Percentiles rank a stretch among this genome's conserved stretches.
Conservation (phyloP, 371 early-diverging fungal species). For the Syncephalastrum racemosum region DNA sequence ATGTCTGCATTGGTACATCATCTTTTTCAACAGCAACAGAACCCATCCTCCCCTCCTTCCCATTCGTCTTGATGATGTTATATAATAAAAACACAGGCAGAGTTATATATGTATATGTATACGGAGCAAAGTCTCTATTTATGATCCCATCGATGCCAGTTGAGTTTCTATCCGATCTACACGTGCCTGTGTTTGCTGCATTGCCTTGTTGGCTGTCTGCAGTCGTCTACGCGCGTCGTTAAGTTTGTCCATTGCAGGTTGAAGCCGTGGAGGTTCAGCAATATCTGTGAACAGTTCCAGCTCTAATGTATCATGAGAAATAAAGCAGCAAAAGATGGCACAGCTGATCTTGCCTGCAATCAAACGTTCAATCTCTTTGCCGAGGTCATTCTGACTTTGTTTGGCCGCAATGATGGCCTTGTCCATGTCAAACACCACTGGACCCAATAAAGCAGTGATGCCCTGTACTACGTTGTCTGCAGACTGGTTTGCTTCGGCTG, state of each 20-base stretch:
- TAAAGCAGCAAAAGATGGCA: neutral
- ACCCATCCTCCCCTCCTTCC: no score
- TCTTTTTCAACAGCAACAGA: no score
- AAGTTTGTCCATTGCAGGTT: constrained; percentile 50
- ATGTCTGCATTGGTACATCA: constrained; percentile 2
- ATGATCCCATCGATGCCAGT: neutral
- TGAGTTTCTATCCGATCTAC: constrained; percentile 43
- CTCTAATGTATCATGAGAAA: constrained; percentile 20
- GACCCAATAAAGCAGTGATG: constrained; percentile 44
- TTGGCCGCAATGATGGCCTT: constrained; percentile 50
- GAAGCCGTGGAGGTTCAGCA: constrained; percentile 54
- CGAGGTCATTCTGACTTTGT: constrained; percentile 53
- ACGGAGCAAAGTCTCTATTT: no score
- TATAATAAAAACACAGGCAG: no score
- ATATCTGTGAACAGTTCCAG: constrained; percentile 52
- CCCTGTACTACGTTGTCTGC: constrained; percentile 27
- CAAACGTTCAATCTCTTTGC: constrained; percentile 59
- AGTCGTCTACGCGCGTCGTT: constrained; percentile 50
- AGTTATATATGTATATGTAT: no score
- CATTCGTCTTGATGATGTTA: no score
- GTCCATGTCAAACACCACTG: constrained; percentile 55
- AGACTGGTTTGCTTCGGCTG: no score
- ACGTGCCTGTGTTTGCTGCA: constrained; percentile 50
- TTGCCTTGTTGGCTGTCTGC: constrained; percentile 38
- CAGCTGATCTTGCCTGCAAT: constrained; percentile 43